phyloP scores from a whole-genome alignment of 2,329 filamentous ascomycete species.

The Penicillium frequentans region DNA sequence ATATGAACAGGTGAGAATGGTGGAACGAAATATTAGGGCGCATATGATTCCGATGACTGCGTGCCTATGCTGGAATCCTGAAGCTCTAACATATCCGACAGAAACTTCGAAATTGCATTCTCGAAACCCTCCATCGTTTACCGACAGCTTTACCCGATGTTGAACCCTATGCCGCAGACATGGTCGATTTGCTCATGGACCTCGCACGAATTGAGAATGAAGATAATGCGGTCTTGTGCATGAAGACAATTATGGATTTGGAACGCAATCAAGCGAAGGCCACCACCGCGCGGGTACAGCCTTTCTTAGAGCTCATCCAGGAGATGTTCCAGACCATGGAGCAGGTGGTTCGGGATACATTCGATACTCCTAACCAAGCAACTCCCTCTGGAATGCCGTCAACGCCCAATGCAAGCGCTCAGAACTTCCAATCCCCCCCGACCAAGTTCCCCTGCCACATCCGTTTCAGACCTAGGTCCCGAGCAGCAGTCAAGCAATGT shows the following conservation, averaged over 20 bases:
- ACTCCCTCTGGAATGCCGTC: slow-evolving; percentile 52
- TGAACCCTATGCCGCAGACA: slow-evolving; percentile 83
- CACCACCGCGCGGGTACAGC: slow-evolving; percentile 77
- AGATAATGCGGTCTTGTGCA: slow-evolving; percentile 96
- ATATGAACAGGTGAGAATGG: slow-evolving; percentile 69
- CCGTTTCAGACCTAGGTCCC: slow-evolving; percentile 73
- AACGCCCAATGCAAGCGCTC: slow-evolving; percentile 52
- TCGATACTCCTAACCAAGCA: slow-evolving; percentile 71
- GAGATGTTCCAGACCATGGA: slow-evolving; percentile 97
- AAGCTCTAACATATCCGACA: slow-evolving; percentile 33
- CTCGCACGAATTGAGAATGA: slow-evolving; percentile 92
- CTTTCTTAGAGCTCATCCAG: slow-evolving; percentile 86
- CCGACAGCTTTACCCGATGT: slow-evolving; percentile 74
- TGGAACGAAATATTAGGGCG: neutral
- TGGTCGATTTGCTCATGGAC: slow-evolving; percentile 86
- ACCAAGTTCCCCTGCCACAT: slow-evolving; percentile 84
- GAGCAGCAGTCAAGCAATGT: slow-evolving; percentile 82
- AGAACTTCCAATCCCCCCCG: slow-evolving; percentile 85
- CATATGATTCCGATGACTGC: neutral
- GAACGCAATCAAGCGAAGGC: slow-evolving; percentile 89
- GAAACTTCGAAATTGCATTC: slow-evolving; percentile 88
- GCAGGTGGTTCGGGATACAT: slow-evolving; percentile 88
- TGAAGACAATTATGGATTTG: slow-evolving; percentile 97
- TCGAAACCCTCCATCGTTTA: slow-evolving; percentile 92
- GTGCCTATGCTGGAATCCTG: neutral